Evolutionary conservation across 768 basidiomycete species (phyloP), one percentile per base, ranked within the genome.

Genomic region (Russula foetens): DNA sequence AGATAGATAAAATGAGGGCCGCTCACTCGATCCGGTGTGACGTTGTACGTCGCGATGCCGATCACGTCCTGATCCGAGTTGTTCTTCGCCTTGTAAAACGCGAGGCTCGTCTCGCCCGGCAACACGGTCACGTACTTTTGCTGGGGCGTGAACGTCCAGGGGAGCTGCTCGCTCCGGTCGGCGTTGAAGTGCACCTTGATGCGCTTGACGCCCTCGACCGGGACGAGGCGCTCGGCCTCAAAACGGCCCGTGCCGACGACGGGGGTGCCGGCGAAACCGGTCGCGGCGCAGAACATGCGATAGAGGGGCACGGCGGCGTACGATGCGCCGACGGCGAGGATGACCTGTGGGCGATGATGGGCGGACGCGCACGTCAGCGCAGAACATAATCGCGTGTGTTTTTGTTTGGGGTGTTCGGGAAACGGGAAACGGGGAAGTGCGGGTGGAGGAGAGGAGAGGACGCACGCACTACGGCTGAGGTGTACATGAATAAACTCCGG

Each of bases 41-140:
- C 96, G 73, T 98, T 99, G 71, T 99, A 99, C 6, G 97, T 98
- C 35, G 95, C 96, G 71, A 99, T 98, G 1, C 97, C 97, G 68
- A 99, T 95, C 55, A 99, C 83, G 70, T 98, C 97, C 65, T 88
- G 78, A 50, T 84, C 75, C 11, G 90, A 86, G 50, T 77, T 81
- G 68, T 99, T 99, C 74, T 81, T 91, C 7, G 96, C 96, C 50
- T 81, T 92, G 73, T 98, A 99, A 71, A 99, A 99, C 11, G 97
- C 97, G 61, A 99, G 75, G 60, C 90, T 92, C 3, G 94, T 93
- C 77, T 99, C 97, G 12, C 97, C 97, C 0, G 93, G 97, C 38
- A 97, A 77, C 5, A 98, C 95, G 31, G 79, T 85, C 33, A 99
- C 92, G 64, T 79, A 86, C 70, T 87, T 90, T 67, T 98, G 95